These are phyloP conservation scores for Penicillium sp. DNA, from an alignment of 2,329 filamentous ascomycete genomes.

Conservation along the genomic window DNA sequence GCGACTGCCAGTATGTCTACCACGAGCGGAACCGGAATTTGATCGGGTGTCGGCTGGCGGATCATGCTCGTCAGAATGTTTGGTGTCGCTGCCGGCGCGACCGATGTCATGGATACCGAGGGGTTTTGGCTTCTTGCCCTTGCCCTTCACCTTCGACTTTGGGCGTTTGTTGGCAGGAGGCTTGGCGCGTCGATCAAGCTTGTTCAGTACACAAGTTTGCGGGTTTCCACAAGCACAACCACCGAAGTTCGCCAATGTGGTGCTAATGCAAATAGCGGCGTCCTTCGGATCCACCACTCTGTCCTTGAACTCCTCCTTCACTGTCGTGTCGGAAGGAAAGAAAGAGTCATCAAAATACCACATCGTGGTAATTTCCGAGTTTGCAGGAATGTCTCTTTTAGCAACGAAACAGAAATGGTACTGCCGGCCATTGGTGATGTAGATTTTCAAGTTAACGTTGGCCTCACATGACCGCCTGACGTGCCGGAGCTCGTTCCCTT, in stretches of 20 bases:
- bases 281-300: constrained; percentile 37
- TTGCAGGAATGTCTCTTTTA: constrained; percentile 61
- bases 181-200: constrained; percentile 35
- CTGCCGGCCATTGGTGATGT: constrained; percentile 65
- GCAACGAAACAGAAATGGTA: constrained; percentile 92
- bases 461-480: constrained; percentile 85
- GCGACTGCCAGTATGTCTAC: constrained; percentile 48
- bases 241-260: constrained; percentile 43
- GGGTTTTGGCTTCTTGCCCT: constrained; percentile 39
- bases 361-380: constrained; percentile 42
- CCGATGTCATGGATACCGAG: constrained; percentile 41
- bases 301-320: constrained; percentile 23
- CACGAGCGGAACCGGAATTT: constrained; percentile 48
- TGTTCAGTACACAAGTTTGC: constrained; percentile 35
- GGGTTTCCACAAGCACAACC: constrained; percentile 40
- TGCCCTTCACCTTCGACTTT: constrained; percentile 35
- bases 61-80: constrained; percentile 48
- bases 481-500: constrained; percentile 78
- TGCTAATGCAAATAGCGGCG: constrained; percentile 40
- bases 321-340: constrained; percentile 11
- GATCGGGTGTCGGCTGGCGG: constrained; percentile 49
- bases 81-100: constrained; percentile 52
- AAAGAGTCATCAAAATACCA: constrained; percentile 40
- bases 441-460: constrained; percentile 80
- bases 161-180: constrained; percentile 17